Conservation (phyloP, 495 filamentous ascomycete genomes). For the Evansstolkia leycettana region DNA sequence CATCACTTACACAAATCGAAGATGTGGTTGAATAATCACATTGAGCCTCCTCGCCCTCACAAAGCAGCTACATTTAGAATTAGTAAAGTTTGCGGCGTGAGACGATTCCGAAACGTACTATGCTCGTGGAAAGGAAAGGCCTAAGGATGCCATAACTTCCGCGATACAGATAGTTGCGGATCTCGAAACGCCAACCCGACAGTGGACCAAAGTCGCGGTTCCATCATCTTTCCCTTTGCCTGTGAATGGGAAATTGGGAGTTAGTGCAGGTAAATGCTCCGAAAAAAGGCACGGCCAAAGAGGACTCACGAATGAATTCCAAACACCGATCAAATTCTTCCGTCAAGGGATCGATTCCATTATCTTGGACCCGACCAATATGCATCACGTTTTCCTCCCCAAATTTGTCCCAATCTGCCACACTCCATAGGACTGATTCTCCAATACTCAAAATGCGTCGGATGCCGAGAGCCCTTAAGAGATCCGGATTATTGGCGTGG, state of each 20-base stretch:
- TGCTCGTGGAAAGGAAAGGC: constrained; percentile 77
- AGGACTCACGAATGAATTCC: constrained; percentile 73
- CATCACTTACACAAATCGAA: constrained; percentile 46
- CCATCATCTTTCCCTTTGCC: constrained; percentile 62
- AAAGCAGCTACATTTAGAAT: constrained; percentile 57
- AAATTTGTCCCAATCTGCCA: constrained; percentile 54
- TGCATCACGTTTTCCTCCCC: constrained; percentile 62
- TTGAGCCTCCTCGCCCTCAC: constrained; percentile 81
- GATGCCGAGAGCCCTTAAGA: constrained; percentile 72
- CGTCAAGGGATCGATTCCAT: constrained; percentile 85
- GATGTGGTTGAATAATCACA: constrained; percentile 60
- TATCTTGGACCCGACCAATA: constrained; percentile 83
- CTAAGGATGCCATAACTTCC: constrained; percentile 76
- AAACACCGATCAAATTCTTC: constrained; percentile 80
- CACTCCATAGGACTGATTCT: constrained; percentile 71
- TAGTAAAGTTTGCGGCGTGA: constrained; percentile 2
- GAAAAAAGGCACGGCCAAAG: not conserved
- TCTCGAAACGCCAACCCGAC: constrained; percentile 87
- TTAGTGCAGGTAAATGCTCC: not conserved
- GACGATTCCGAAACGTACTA: constrained; percentile 56
- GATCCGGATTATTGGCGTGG: constrained; percentile 84
- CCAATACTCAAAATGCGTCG: constrained; percentile 86
- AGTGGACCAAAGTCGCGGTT: constrained; percentile 89
- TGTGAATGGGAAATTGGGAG: too few species aligned
- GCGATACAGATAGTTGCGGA: constrained; percentile 97